Evolutionary conservation across 1,284 basidiomycete species (phyloP).

Genomic region (Laetiporus sulphureus): DNA sequence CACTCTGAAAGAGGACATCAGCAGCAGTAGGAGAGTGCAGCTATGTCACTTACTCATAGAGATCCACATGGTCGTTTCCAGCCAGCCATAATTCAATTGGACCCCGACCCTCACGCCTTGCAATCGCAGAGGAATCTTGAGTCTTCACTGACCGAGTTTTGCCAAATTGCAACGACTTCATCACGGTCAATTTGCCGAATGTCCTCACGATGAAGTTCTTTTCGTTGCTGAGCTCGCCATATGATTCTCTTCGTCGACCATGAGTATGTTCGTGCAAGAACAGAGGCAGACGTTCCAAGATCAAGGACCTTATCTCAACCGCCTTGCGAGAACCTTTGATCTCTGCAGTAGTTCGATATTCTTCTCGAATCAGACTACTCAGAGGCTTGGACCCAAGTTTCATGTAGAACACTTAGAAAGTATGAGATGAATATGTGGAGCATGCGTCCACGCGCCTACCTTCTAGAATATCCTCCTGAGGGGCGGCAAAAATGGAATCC

Average conservation of each 20-base stretch:
- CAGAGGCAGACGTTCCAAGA: constrained; percentile 85
- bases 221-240: constrained; percentile 68
- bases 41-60: constrained; percentile 73
- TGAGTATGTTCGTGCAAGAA: constrained; percentile 89
- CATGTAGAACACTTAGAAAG: constrained; percentile 52
- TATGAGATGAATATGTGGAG: background rate
- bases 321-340: constrained; percentile 42
- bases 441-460: constrained; percentile 27
- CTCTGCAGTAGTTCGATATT: constrained; percentile 59
- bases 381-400: constrained; percentile 66
- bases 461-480: constrained; percentile 87
- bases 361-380: constrained; percentile 68
- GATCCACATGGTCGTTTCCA: constrained; percentile 70
- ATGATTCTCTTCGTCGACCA: constrained; percentile 59
- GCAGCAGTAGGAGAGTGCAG: background rate
- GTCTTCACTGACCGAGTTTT: constrained; percentile 42
- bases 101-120: constrained; percentile 49
- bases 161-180: constrained; percentile 52
- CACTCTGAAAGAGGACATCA: constrained; percentile 40
- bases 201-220: constrained; percentile 69
- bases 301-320: constrained; percentile 47
- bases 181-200: constrained; percentile 55
- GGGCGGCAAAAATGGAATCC: constrained; percentile 72
- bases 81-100: constrained; percentile 76
- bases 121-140: constrained; percentile 73